Evolutionary conservation across 768 basidiomycete species (phyloP), one percentile per base, ranked within the genome.

Genomic region (Suillus variegatus): DNA sequence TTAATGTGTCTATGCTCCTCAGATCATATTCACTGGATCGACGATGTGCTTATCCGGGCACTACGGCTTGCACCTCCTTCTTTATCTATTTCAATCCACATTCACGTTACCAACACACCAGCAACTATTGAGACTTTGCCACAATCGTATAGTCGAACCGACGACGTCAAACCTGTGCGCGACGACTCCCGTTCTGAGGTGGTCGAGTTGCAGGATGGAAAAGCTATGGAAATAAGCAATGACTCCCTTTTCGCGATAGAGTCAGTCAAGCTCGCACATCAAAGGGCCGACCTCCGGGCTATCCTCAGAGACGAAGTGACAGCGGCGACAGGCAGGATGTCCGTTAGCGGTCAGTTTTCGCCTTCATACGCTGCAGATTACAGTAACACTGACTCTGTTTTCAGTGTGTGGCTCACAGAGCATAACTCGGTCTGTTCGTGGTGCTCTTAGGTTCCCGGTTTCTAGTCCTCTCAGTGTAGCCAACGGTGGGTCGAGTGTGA

Each of bases 371-470:
- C 1, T 12, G 6, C 2, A 4, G 20, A n/a, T 22, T 20, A 36
- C 13, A 13, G 20, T 40, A 20, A 28, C 20, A 3, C 14, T 25
- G 28, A n/a, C 28, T 52, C 14, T 65, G 22, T 18, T 57, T 40
- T 14, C 20, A 86, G 84, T 84, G 2, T 86, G 84, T 62, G 85
- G 84, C 7, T 77, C 82, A 0, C 72, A 72, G 12, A 73, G 72
- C 1, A 71, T 85, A 2, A 73, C 77, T 4, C 68, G 71, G 14
- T 68, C 73, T 6, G 82, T 81, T n/a, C 76, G 80, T 14, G 54
- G 68, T 0, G 78, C 80, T 0, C 69, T 85, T 44, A 74, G 80
- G 4, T 64, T 70, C 6, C 76, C 77, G 25, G 68, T 77, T 3
- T 71, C 68, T 22, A 73, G 82, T 2, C 67, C 71, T 9, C 28